Evolutionary conservation across 805 yeast species (phyloP), one percentile per base, ranked within the genome.

Genomic region (Suhomyces sp.): DNA sequence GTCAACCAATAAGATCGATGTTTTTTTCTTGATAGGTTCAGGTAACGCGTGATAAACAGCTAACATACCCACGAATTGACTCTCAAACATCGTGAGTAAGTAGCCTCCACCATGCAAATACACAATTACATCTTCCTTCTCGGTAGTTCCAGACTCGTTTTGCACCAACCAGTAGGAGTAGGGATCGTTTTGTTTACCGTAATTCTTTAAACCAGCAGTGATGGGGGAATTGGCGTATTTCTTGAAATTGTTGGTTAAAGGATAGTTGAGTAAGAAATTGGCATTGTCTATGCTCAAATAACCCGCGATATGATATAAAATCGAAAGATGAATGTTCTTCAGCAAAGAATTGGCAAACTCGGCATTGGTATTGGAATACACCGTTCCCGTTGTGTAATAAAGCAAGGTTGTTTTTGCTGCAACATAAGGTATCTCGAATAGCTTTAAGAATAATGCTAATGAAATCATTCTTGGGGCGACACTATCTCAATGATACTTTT

Each of bases 361-460:
- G 15, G 33, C 30, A 42, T 48, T 54, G 30, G 65, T 58, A 12
- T 36, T 42, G 15, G 52, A 52, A 43, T 52, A 55, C 5, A 54
- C 35, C 2, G 68, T 62, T 6, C 67, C 67, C n/a, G 40, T 44
- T 5, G 67, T 63, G 36, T 53, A 60, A 39, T 55, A 63, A 33
- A 52, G 50, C 23, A 57, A 19, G 5, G 43, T 35, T 5, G 63
- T 41, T 17, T 42, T 38, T 10, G 54, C 14, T 2, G 50, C 33
- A 3, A 45, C 49, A n/a, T 29, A 34, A 6, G 68, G 68, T 13
- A 56, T 20, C 13, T 56, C 48, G 9, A 44, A 28, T n/a, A 58
- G 26, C 25, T 49, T 46, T 22, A 43, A 38, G n/a, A 46, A 40
- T 36, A 47, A 60, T 7, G 51, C 37, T 30, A 43, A 25, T n/a